Base-by-base conservation (phyloP, 2,329 filamentous ascomycete species). In the Chrysoporthe austroafricana region DNA sequence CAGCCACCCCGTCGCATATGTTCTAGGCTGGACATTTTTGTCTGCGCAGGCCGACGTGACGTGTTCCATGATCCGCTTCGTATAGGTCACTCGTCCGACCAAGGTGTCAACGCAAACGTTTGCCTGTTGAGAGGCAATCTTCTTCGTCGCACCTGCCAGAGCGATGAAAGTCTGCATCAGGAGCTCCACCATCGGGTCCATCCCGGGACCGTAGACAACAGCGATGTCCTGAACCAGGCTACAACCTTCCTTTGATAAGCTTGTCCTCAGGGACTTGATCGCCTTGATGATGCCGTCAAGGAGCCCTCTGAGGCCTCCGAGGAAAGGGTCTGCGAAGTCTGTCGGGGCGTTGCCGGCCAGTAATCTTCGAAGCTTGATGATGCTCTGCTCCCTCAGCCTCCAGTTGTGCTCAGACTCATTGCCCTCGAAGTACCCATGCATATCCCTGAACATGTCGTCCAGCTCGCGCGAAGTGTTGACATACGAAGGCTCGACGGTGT, bases 321-420 rank as follows among this genome's bases (percentile, higher is more conserved):
- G 76, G 74, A 94, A 97, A 2, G 85, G 82, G 42, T 89, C 88
- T 52, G 88, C 85, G 73, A 91, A 97, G 70, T 97, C 93, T 36
- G 86, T 85, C 0, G 91, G 88, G 5, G 90, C 91, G 76, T 98
- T 98, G 66, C 95, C 95, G 69, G 91, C 92, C 62, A 93, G 88
- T 36, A 97, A 85, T 71, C 89, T 87, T 63, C 95, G 88, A 61
- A 98, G 80, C 72, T 91, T 94, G 8, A 85, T 86, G 48, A 94
- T 86, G 75, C 88, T 90, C 80, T 95, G 91, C 77, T 98, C 95
- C 77, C 95, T 87, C 72, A 91, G 90, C 73, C 92, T 77, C 95
- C 95, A 98, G 75, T 98, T 98, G 69, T 92, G 88, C 76, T 98
- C 95, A 0, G 91, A 89, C 80, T 98, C 95, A 76, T 85, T 93